Evolutionary conservation across 1,139 yeast species (phyloP), one percentile per base, ranked within the genome.

Genomic region (Sugiyamaella castrensis): DNA sequence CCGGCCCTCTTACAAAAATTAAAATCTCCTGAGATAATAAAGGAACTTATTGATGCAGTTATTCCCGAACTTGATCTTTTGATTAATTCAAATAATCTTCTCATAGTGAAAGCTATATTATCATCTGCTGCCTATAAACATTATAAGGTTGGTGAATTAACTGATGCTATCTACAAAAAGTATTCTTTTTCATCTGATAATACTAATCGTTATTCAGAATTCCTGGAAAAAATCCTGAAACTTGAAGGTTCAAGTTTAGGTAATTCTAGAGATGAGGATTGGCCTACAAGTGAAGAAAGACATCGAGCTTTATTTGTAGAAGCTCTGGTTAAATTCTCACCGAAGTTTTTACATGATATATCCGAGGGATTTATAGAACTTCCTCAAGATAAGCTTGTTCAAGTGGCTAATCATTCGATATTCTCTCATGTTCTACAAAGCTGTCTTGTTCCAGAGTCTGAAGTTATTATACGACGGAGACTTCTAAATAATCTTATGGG

Each of bases 341-440:
- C 73, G 42, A 70, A 73, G 42, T 81, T 87, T 56, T 71, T 83
- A 16, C 69, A 76, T 15, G 74, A 81, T 47, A 74, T 81, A 1
- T 75, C 87, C 67, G 80, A 79, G 47, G 81, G 84, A 51, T 67
- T 86, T 53, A 67, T 86, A 45, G 76, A 77, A 0, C 68, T 86
- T 54, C 83, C 87, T 15, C 69, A 70, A 16, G 83, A 78, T 53
- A 74, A 80, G 56, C 68, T 87, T 34, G 60, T 78, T 34, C 84
- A 82, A 60, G 82, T 89, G 86, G 85, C 95, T 60, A 74, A 73
- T 59, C 96, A 89, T 65, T 94, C 96, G 10, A 94, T 88, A 2
- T 87, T 87, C 57, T 87, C 95, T 1, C 96, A 87, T 64, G 89
- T 87, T 35, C 80, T 89, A 26, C 69, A 69, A 47, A 51, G 59